Evolutionary conservation across 108 stramenopile genomes (phyloP).

Genomic region (Stephanodiscus minutulus): DNA sequence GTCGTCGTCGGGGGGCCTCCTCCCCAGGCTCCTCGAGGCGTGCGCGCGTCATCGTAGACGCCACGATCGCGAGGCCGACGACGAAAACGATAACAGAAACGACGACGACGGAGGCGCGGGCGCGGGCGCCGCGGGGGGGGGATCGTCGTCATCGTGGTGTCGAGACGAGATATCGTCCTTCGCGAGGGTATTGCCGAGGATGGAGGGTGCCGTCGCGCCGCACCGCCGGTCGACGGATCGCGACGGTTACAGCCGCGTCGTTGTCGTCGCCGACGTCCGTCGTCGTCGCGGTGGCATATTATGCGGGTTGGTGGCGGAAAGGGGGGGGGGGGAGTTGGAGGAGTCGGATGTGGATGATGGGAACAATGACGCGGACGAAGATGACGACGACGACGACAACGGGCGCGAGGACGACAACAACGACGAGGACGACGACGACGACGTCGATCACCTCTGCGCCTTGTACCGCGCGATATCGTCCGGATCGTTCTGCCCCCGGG

Average conservation of each 20-base stretch:
- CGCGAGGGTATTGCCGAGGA: conserved; percentile 32
- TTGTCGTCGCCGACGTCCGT: too few species aligned
- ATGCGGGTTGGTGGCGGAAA: too few species aligned
- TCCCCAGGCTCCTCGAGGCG: conserved; percentile 43
- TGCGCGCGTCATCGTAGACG: conserved; percentile 40
- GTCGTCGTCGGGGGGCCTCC: conserved; percentile 14
- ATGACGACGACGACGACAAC: neutral
- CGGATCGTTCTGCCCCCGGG: conserved; percentile 72
- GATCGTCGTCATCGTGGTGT: conserved; percentile 11
- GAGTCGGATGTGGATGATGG: neutral
- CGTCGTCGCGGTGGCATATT: neutral
- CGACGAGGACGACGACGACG: conserved; percentile 40
- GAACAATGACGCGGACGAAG: neutral
- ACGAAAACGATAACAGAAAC: conserved; percentile 1
- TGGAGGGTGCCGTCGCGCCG: conserved; percentile 18
- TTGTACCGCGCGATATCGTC: conserved; percentile 65
- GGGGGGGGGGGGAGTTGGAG: neutral
- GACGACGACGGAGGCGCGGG: neutral
- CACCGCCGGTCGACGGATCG: neutral
- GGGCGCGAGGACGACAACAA: conserved; percentile 18
- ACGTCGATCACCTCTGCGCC: conserved; percentile 59
- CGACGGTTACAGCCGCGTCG: conserved; percentile 15
- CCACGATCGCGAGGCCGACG: conserved; percentile 25
- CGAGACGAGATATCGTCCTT: conserved; percentile 22
- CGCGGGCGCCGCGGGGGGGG: neutral